These are phyloP conservation scores for Rosa lucieae DNA, from an alignment of 306 rosid genomes.

Conservation along the genomic window DNA sequence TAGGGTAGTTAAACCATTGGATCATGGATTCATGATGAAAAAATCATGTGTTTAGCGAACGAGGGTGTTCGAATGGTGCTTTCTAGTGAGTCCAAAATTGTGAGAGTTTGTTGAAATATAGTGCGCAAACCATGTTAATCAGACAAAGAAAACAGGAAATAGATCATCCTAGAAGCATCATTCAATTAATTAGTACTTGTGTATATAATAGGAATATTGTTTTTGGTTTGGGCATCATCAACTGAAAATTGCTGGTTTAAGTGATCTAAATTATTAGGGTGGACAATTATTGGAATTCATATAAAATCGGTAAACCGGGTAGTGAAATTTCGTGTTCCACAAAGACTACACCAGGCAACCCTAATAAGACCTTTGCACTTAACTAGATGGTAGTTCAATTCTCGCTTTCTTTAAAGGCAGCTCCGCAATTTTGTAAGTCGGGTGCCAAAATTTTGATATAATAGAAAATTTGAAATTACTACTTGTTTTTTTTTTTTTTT, in stretches of 20 bases:
- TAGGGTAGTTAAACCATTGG: not conserved
- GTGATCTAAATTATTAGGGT: too few relatives aligned
- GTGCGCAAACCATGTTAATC: not conserved
- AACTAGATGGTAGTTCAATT: too few relatives aligned
- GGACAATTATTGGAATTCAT: not conserved
- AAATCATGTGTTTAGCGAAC: constrained; percentile 17
- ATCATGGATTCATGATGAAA: constrained; percentile 17
- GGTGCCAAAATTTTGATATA: too few relatives aligned
- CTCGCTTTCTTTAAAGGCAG: too few relatives aligned
- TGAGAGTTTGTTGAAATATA: constrained; percentile 10
- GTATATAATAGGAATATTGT: not conserved
- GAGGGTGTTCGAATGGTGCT: constrained; percentile 9
- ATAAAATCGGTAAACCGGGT: too few relatives aligned
- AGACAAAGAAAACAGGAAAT: not conserved
- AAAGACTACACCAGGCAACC: too few relatives aligned
- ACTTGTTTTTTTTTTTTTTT: too few relatives aligned
- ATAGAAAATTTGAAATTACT: too few relatives aligned
- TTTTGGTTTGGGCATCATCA: not conserved
- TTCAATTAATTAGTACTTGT: not conserved
- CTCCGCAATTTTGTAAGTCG: too few relatives aligned
- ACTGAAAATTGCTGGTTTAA: not conserved
- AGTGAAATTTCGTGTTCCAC: not conserved
- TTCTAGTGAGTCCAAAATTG: not conserved
- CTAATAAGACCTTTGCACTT: too few relatives aligned
- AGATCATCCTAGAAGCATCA: not conserved